Evolutionary conservation across 192 early-diverging fungal genomes (phyloP), one percentile per base, ranked within the genome.

Genomic region (Spinellus fusiger): DNA sequence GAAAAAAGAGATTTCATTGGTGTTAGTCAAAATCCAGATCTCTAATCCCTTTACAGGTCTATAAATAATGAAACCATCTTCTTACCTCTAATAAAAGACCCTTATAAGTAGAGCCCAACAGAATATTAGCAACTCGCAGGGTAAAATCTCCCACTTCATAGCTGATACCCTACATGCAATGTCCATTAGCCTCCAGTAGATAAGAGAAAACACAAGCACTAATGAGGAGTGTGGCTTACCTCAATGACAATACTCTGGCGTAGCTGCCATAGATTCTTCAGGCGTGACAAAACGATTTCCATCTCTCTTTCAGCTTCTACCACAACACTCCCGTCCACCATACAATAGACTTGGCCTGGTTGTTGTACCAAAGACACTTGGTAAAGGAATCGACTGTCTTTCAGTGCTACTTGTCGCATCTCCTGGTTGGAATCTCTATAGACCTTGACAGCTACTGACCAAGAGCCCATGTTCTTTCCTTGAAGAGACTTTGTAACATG

Each of bases 131-230:
- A n/a, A 73, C 72, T 8, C 79, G 69, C 18, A 81, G 68, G 20
- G 77, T 78, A 57, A 81, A 81, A 61, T 81, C 79, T 5, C 74
- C 79, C 12, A 78, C 58, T 25, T 81, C 79, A 57, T 65, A 81
- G 26, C 74, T 71, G 8, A 70, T 59, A 6, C 79, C 79, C 79
- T 81, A 40, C 20, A 10, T 13, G 5, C 12, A 32, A 34, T 25
- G 28, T 15, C 0, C n/a, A 35, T 9, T 28, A 29, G 32, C 35
- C 15, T 29, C 6, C 26, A 46, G 3, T 37, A 58, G 28, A 5
- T 7, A 34, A 34, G 16, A 33, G 18, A 13, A 18, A 22, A n/a
- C 27, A 10, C 16, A n/a, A 16, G 20, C 23, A 18, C 29, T 25
- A 23, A 28, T 47, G 35, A 27, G 1, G 5, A 18, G 34, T 49